phyloP scores from a whole-genome alignment of 2,329 filamentous ascomycete genomes.

The Neofusicoccum cordaticola region DNA sequence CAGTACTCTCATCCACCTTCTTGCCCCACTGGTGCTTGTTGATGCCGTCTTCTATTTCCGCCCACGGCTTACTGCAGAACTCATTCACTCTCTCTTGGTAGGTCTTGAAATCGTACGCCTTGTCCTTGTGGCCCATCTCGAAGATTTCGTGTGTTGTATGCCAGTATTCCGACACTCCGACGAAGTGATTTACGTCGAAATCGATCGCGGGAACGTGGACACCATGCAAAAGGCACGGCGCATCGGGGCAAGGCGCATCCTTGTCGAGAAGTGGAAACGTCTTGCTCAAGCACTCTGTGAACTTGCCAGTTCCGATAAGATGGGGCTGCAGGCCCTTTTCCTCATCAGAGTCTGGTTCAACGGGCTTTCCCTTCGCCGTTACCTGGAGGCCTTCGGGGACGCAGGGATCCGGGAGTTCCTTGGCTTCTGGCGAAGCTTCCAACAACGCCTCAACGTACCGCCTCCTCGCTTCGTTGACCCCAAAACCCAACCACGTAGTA shows the following conservation, averaged over 20 bases:
- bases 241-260: conserved; percentile 76
- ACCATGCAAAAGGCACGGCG: conserved; percentile 86
- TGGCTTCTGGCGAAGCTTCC: conserved; percentile 59
- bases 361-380: conserved; percentile 65
- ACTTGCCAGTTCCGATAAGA: conserved; percentile 80
- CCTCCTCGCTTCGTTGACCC: conserved; percentile 87
- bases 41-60: conserved; percentile 66
- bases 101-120: conserved; percentile 83
- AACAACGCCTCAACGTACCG: conserved; percentile 78
- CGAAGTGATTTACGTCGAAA: conserved; percentile 95
- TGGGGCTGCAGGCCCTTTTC: conserved; percentile 44
- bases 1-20: conserved; percentile 70
- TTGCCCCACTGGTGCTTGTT: conserved; percentile 67
- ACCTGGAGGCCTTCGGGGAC: conserved; percentile 74
- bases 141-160: conserved; percentile 97
- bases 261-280: conserved; percentile 88
- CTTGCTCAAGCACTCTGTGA: conserved; percentile 76
- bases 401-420: conserved; percentile 86
- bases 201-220: conserved; percentile 93
- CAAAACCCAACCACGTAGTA: conserved; percentile 94
- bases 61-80: conserved; percentile 85
- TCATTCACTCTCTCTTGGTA: conserved; percentile 82
- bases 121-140: conserved; percentile 68
- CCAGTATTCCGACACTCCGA: conserved; percentile 98
- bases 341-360: conserved; percentile 46